These are phyloP conservation scores for Ambrosia trifida DNA, from an alignment of 129 eudicot species.

Conservation along the genomic window DNA sequence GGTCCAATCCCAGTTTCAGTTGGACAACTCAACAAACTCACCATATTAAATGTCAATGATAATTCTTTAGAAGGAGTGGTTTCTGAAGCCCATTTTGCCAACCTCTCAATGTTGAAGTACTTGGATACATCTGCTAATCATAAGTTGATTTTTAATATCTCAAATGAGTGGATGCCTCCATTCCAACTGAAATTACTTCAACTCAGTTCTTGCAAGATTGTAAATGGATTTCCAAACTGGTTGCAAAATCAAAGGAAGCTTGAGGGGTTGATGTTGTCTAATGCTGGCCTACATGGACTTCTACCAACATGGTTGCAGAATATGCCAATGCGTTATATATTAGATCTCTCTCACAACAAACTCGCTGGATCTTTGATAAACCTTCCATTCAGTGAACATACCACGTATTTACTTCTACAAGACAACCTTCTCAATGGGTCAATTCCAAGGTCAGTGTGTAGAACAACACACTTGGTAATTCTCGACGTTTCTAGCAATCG, in stretches of 20 bases:
- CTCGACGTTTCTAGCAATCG: too few species aligned
- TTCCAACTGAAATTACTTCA: too few species aligned
- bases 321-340: not conserved
- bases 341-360: conserved; percentile 25
- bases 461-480: too few species aligned
- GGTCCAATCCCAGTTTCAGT: too few species aligned
- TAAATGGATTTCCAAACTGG: conserved; percentile 25
- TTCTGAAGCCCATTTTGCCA: too few species aligned
- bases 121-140: too few species aligned
- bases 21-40: conserved; percentile 12
- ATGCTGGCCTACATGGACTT: not conserved
- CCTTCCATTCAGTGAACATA: not conserved
- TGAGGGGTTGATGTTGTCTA: not conserved
- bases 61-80: conserved; percentile 9
- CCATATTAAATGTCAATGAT: not conserved
- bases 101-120: too few species aligned
- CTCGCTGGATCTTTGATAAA: not conserved
- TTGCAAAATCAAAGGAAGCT: conserved; percentile 21
- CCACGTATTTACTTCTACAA: not conserved
- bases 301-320: not conserved
- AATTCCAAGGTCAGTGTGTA: too few species aligned
- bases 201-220: too few species aligned
- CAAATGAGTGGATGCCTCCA: too few species aligned
- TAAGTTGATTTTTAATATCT: too few species aligned
- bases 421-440: conserved; percentile 16